Evolutionary conservation across 306 rosid genomes (phyloP).

Genomic region (Hylodesmum podocarpum): DNA sequence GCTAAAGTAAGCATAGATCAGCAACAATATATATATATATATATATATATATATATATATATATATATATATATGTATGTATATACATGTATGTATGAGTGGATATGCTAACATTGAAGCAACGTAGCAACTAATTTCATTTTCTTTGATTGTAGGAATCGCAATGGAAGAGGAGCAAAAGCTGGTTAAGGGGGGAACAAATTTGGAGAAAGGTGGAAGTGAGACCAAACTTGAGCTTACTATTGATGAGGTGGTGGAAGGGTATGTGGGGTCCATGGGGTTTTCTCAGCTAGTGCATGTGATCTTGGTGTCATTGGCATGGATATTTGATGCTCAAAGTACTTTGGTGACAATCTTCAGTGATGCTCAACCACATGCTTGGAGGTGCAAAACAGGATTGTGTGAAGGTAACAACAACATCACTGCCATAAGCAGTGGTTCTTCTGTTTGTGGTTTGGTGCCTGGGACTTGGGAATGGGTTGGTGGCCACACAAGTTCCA

Average conservation of each 20-base stretch:
- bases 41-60: neutral
- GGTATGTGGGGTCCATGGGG: conserved; percentile 38
- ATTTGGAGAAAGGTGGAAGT: conserved; percentile 7
- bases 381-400: conserved; percentile 33
- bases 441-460: conserved; percentile 29
- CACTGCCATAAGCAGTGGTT: neutral
- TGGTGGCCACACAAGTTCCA: conserved; percentile 35
- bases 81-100: neutral
- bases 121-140: neutral
- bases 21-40: neutral
- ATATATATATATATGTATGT: no score
- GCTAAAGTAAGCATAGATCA: neutral
- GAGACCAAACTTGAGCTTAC: conserved; percentile 23
- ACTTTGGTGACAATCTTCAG: conserved; percentile 37
- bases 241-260: conserved; percentile 40
- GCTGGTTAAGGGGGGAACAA: neutral
- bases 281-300: conserved; percentile 36
- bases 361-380: conserved; percentile 40
- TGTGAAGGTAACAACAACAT: neutral
- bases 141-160: neutral
- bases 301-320: conserved; percentile 39
- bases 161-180: conserved; percentile 29
- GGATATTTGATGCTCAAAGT: conserved; percentile 43
- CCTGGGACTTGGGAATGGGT: conserved; percentile 43
- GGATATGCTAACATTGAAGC: neutral